These are phyloP conservation scores for Monilinia polystroma DNA, from an alignment of 2,329 filamentous ascomycete genomes.

Conservation along the genomic window DNA sequence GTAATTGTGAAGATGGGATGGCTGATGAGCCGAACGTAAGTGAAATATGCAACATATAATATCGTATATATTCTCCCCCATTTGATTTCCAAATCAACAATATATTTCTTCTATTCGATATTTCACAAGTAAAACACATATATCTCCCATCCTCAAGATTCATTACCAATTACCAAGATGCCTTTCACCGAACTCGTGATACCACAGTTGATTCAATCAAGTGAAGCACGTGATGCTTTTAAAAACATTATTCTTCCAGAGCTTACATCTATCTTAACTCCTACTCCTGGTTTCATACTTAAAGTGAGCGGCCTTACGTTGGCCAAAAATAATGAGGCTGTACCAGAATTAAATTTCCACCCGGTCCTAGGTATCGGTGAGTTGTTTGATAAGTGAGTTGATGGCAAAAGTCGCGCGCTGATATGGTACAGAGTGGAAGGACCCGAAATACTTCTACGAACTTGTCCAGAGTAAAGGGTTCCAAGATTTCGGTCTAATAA, in stretches of 20 bases:
- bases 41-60: neutral
- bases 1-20: neutral
- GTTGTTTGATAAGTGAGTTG: too few relatives aligned
- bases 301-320: neutral
- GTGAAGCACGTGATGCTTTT: neutral
- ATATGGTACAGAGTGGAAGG: constrained; percentile 6
- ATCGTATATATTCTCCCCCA: too few relatives aligned
- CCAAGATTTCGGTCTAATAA: neutral
- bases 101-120: too few relatives aligned
- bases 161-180: constrained; percentile 4
- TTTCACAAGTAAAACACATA: too few relatives aligned
- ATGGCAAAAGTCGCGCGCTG: neutral
- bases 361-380: neutral
- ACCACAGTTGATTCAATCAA: neutral
- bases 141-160: neutral
- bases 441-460: neutral
- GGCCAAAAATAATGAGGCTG: neutral
- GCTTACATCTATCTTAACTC: neutral
- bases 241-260: neutral
- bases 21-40: neutral
- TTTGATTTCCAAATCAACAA: neutral
- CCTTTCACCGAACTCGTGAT: constrained; percentile 1
- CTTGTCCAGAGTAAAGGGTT: neutral
- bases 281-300: neutral
- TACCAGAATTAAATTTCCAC: neutral